Percentiles rank a stretch among this genome's conserved stretches.
phyloP scores from a whole-genome alignment of 345 rosid species.

The Mallotus nudiflorus region DNA sequence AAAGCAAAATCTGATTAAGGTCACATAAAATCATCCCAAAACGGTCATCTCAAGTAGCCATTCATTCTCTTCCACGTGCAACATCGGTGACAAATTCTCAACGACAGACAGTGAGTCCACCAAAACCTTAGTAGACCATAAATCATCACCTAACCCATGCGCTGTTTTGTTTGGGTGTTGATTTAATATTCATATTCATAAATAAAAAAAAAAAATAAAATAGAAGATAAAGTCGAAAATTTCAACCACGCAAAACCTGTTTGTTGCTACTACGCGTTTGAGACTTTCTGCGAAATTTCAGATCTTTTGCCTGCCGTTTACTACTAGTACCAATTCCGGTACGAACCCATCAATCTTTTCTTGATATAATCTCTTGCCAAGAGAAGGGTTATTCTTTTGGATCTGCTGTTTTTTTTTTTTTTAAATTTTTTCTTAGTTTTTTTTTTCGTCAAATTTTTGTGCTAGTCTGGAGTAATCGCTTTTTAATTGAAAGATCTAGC shows the following conservation, averaged over 20 bases:
- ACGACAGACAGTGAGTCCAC: slow-evolving; percentile 29
- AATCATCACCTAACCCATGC: neutral
- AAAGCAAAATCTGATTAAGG: neutral
- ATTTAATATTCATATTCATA: no score
- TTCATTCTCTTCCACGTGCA: slow-evolving; percentile 31
- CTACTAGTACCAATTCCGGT: slow-evolving; percentile 31
- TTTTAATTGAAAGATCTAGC: slow-evolving; percentile 15
- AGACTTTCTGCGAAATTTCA: slow-evolving; percentile 30
- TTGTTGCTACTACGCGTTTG: slow-evolving; percentile 19
- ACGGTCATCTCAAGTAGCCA: slow-evolving; percentile 2
- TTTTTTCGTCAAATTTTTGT: neutral
- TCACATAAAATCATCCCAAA: neutral
- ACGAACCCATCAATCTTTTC: neutral
- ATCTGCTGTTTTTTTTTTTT: neutral
- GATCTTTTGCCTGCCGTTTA: neutral
- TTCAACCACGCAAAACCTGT: slow-evolving; percentile 19
- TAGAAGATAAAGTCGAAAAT: neutral
- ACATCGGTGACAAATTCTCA: slow-evolving; percentile 17
- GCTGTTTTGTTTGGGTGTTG: neutral
- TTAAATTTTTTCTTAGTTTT: neutral
- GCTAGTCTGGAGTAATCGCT: neutral
- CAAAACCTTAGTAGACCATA: neutral
- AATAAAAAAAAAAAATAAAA: neutral
- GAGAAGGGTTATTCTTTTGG: neutral
- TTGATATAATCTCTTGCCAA: no score